Conservation (phyloP, 306 rosid genomes). For the Quillaja saponaria region DNA sequence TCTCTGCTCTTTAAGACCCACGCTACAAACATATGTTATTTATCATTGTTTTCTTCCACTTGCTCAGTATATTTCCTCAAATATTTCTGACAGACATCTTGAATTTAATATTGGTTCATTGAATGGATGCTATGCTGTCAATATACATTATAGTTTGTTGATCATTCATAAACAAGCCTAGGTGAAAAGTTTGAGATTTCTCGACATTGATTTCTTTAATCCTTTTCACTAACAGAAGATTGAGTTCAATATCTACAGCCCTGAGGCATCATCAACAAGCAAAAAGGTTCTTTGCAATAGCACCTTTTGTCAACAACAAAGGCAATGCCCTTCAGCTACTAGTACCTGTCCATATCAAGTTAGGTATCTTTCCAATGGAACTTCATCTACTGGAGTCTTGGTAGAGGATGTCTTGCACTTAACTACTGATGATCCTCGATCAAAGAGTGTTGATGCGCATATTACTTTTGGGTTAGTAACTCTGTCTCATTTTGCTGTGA, state of each 20-base stretch:
- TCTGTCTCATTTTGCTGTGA: conserved; percentile 14
- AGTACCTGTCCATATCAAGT: conserved; percentile 56
- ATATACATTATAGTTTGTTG: conserved; percentile 13
- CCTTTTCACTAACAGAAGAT: conserved; percentile 38
- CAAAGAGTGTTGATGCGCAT: conserved; percentile 35
- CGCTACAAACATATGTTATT: background rate
- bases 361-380: conserved; percentile 53
- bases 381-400: conserved; percentile 71
- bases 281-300: conserved; percentile 58
- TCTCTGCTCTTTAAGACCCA: background rate
- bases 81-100: conserved; percentile 9
- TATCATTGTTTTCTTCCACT: background rate
- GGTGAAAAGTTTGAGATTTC: conserved; percentile 22
- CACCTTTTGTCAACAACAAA: conserved; percentile 47
- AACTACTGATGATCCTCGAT: conserved; percentile 49
- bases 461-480: conserved; percentile 74
- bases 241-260: conserved; percentile 61
- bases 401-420: conserved; percentile 86
- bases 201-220: conserved; percentile 28
- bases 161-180: conserved; percentile 9
- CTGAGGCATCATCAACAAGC: conserved; percentile 66
- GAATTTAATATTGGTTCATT: background rate
- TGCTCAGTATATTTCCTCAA: background rate
- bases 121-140: background rate
- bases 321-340: conserved; percentile 54